Base-by-base conservation (phyloP, 2,329 filamentous ascomycete genomes). In the Macrophomina pseudophaseolina region DNA sequence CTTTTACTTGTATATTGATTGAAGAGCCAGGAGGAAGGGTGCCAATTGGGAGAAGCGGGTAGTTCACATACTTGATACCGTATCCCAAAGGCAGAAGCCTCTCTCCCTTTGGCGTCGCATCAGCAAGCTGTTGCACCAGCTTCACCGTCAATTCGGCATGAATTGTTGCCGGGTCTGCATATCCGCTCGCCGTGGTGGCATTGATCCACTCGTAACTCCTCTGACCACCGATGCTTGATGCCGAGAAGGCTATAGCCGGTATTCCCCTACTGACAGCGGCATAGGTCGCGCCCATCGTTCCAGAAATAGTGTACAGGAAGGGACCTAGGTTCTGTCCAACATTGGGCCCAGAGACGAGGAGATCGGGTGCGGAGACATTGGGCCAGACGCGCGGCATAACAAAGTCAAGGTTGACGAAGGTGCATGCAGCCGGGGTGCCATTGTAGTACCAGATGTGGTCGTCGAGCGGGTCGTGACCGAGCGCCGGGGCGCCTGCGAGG, bases 371-470 rank as follows among this genome's bases (percentile, higher is more conserved):
- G n/a, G 73, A 77, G 70, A 84, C 81, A 71, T 82, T 78, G 68
- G 79, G 80, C 71, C 80, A 84, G 66, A 74, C 70, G 3, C 70
- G 70, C 4, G 85, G 85, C 16, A 87, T 77, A 8, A 88, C 83
- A 52, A 84, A 86, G 76, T 87, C 85, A 5, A 87, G 79, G 1
- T 81, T 85, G 5, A 88, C 83, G 66, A 87, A 84, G 1, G 84
- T 85, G 70, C 83, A 85, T 0, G 85, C 82, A 0, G 84, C 84
- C 0, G 86, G 84, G 0, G 85, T 88, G 28, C 86, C 85, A 64
- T 87, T 86, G 75, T 87, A 88, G 72, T 88, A 87, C 84, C 84
- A 88, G 69, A 88, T 85, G 68, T 85, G 80, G 63, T 77, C 77
- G 66, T 87, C 83, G 23, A 74, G 72, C 12, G 84, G 85, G 69